Percentiles rank a stretch among this genome's conserved stretches.
phyloP scores from a whole-genome alignment of 2,329 filamentous ascomycete species.

The Emericellopsis atlantica region DNA sequence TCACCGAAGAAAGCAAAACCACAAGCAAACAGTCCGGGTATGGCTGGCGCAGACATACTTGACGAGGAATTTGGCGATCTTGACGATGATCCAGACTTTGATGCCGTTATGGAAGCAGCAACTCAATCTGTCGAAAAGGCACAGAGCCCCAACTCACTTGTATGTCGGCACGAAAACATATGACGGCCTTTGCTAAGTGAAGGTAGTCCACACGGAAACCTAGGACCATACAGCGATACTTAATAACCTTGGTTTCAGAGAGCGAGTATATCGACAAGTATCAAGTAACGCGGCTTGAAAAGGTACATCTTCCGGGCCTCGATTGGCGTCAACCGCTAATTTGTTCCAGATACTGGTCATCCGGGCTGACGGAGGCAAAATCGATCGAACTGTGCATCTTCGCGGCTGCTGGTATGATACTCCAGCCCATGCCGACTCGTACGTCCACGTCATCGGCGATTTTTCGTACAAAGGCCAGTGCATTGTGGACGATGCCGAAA shows the following conservation, averaged over 20 bases:
- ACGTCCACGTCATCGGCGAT: constrained; percentile 74
- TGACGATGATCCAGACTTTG: constrained; percentile 63
- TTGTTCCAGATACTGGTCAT: constrained; percentile 61
- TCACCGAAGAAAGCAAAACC: neutral
- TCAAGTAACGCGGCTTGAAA: constrained; percentile 51
- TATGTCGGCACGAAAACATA: constrained; percentile 17
- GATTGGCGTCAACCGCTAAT: neutral
- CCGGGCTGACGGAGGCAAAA: constrained; percentile 60
- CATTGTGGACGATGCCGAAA: constrained; percentile 67
- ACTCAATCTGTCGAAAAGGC: constrained; percentile 46
- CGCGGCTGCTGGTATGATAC: constrained; percentile 82
- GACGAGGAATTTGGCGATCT: constrained; percentile 23
- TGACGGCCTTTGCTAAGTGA: constrained; percentile 44
- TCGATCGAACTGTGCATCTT: constrained; percentile 57
- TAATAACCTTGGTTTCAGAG: constrained; percentile 62
- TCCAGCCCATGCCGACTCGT: constrained; percentile 58
- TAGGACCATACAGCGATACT: constrained; percentile 75
- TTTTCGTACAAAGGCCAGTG: constrained; percentile 63
- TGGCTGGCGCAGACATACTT: neutral
- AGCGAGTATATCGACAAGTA: constrained; percentile 53
- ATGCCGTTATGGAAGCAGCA: constrained; percentile 60
- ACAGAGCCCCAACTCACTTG: constrained; percentile 14
- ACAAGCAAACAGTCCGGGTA: neutral
- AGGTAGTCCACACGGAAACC: constrained; percentile 53
- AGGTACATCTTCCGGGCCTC: constrained; percentile 37